phyloP scores from a whole-genome alignment of 106 monocot genomes.

The Hemerocallis citrina region DNA sequence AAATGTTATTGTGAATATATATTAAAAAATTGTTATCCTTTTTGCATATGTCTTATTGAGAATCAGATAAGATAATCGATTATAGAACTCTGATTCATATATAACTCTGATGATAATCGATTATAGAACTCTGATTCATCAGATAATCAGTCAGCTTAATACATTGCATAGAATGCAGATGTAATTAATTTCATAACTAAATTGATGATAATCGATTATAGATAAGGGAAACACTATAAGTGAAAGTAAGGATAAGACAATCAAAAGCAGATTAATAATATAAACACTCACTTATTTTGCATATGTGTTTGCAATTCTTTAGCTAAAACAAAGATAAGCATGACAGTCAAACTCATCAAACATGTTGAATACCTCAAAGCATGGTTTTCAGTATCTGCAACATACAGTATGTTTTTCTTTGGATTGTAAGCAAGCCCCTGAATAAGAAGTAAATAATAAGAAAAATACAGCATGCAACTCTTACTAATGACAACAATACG shows the following conservation, averaged over 20 bases:
- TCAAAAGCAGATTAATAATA: neutral
- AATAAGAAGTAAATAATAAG: slow-evolving; percentile 3
- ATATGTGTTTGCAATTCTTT: neutral
- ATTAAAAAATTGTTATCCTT: too few relatives aligned
- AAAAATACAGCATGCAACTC: neutral
- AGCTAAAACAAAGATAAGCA: neutral
- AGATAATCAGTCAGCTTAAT: neutral
- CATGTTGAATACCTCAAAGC: slow-evolving; percentile 66
- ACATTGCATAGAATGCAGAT: neutral
- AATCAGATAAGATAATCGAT: too few relatives aligned
- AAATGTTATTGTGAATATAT: too few relatives aligned
- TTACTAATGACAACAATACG: neutral
- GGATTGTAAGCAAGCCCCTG: slow-evolving; percentile 95
- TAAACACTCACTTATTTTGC: neutral
- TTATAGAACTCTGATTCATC: neutral
- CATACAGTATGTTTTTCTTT: slow-evolving; percentile 86
- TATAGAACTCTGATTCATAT: too few relatives aligned
- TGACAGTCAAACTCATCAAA: neutral
- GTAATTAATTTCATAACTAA: neutral
- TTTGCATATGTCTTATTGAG: too few relatives aligned
- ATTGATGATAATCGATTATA: neutral
- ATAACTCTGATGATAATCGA: too few relatives aligned
- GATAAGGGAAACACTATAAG: neutral
- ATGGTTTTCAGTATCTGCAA: slow-evolving; percentile 99
- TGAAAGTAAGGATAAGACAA: neutral